A percentile compares a stretch with the other conserved stretches of the same genome.
Conservation (phyloP, 768 basidiomycete species). For the Kwoniella dejecticola region DNA sequence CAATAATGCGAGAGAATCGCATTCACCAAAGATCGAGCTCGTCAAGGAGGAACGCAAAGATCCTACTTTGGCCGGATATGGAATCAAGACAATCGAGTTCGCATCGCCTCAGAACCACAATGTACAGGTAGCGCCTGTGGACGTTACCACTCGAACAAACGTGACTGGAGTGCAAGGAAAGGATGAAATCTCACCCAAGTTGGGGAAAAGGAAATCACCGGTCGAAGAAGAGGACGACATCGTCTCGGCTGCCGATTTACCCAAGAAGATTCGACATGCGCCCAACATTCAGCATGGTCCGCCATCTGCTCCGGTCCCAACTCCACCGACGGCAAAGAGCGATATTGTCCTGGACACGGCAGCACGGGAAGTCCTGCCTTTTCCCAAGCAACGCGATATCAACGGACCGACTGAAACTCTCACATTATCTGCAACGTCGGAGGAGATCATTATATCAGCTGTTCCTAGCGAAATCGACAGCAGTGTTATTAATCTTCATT, state of each 20-base stretch:
- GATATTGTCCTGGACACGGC: too few relatives aligned
- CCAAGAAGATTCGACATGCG: not conserved
- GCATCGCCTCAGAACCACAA: not conserved
- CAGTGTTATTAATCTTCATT: too few relatives aligned
- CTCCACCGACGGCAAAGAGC: too few relatives aligned
- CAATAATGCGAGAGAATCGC: not conserved
- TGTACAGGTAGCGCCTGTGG: too few relatives aligned
- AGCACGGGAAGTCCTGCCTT: too few relatives aligned
- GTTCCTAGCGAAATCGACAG: too few relatives aligned
- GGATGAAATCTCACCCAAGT: not conserved
- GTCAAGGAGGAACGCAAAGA: constrained; percentile 1
- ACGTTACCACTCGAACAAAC: too few relatives aligned
- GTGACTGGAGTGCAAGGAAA: not conserved
- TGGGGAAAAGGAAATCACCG: constrained; percentile 18
- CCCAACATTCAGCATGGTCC: not conserved
- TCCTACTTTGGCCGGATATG: constrained; percentile 11
- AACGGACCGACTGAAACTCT: too few relatives aligned
- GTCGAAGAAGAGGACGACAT: not conserved
- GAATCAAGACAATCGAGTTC: constrained; percentile 10
- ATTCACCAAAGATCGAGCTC: constrained; percentile 17
- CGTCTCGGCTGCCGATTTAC: not conserved
- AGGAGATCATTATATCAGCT: too few relatives aligned
- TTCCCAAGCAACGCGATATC: too few relatives aligned
- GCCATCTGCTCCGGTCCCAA: too few relatives aligned
- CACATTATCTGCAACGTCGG: too few relatives aligned